These are phyloP conservation scores for Glycine latifolia DNA, from an alignment of 306 rosid genomes.

Conservation along the genomic window DNA sequence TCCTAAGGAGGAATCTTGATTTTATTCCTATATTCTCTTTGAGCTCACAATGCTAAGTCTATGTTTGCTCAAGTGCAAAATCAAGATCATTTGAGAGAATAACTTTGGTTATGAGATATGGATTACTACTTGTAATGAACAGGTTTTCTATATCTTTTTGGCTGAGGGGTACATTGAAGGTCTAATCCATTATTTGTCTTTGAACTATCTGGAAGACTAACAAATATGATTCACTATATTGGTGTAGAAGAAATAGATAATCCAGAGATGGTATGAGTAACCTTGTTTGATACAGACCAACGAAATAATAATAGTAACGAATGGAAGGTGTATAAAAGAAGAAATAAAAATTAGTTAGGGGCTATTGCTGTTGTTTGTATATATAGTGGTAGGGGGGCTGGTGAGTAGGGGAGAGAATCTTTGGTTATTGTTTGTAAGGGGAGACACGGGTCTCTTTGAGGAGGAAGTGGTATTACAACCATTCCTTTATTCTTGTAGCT, in stretches of 20 bases:
- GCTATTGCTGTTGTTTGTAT: no score
- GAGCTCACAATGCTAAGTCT: slow-evolving; percentile 1
- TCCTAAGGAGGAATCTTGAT: neutral
- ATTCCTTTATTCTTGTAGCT: no score
- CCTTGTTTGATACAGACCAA: no score
- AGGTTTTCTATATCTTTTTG: slow-evolving; percentile 10
- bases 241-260: slow-evolving; percentile 26
- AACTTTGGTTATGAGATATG: slow-evolving; percentile 4
- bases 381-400: no score
- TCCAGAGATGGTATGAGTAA: slow-evolving; percentile 16
- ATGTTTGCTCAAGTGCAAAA: neutral
- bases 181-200: slow-evolving; percentile 18
- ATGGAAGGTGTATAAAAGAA: no score
- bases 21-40: slow-evolving; percentile 18
- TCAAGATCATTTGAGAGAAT: slow-evolving; percentile 7
- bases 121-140: slow-evolving; percentile 11
- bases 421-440: no score
- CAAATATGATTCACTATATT: slow-evolving; percentile 25
- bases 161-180: slow-evolving; percentile 1
- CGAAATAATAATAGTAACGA: no score
- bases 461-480: no score
- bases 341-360: no score
- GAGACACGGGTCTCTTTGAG: no score
- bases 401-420: no score
- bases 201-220: slow-evolving; percentile 10